phyloP scores from a whole-genome alignment of 2,329 filamentous ascomycete genomes.

The Mariannaea elegans region DNA sequence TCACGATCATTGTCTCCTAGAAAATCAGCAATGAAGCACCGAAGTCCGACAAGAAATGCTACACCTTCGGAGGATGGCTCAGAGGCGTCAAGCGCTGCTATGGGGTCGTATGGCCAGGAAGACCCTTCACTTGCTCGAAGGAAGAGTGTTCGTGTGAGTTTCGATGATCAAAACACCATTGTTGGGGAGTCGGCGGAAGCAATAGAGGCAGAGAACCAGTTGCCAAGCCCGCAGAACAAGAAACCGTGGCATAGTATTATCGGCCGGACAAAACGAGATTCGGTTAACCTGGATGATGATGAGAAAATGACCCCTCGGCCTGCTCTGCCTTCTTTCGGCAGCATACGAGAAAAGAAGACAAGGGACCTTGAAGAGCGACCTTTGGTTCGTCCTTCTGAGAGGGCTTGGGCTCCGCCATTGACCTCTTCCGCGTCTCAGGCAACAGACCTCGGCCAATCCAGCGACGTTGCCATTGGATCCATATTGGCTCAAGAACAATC shows the following conservation, averaged over 20 bases:
- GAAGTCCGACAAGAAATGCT: constrained; percentile 60
- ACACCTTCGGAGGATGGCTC: constrained; percentile 62
- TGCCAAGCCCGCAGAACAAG: constrained; percentile 48
- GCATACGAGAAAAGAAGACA: constrained; percentile 70
- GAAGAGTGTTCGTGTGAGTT: constrained; percentile 79
- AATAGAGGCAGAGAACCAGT: constrained; percentile 48
- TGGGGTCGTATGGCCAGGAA: constrained; percentile 42
- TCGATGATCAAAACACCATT: constrained; percentile 71
- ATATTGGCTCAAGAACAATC: constrained; percentile 64
- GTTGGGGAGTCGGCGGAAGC: constrained; percentile 57
- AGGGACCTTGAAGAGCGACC: constrained; percentile 64
- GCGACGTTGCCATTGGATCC: constrained; percentile 66
- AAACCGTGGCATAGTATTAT: constrained; percentile 63
- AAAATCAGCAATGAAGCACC: constrained; percentile 78
- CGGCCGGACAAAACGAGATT: constrained; percentile 58
- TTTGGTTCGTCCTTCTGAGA: constrained; percentile 63
- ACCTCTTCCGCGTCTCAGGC: constrained; percentile 10
- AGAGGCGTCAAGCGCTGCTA: constrained; percentile 49
- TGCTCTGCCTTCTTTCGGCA: constrained; percentile 78
- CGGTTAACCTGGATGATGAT: constrained; percentile 63
- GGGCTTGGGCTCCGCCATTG: constrained; percentile 39
- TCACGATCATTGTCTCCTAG: constrained; percentile 77
- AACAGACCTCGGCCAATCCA: constrained; percentile 60
- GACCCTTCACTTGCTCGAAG: constrained; percentile 58
- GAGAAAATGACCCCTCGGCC: constrained; percentile 79